These are phyloP conservation scores for Anaeromyces robustus DNA, from an alignment of 192 early-diverging fungal genomes.

Conservation along the genomic window DNA sequence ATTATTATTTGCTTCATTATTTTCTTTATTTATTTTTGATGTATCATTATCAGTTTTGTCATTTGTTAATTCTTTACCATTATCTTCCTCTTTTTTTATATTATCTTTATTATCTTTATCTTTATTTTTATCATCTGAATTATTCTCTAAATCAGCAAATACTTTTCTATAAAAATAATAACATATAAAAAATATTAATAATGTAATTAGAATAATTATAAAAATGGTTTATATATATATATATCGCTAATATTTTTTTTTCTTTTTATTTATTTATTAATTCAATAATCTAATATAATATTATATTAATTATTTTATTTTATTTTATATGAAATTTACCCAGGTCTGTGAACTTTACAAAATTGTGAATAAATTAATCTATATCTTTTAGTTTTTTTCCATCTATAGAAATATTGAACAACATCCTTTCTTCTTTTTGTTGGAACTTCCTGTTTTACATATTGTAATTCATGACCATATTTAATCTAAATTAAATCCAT, in stretches of 20 bases:
- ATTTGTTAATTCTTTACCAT: not conserved
- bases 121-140: not conserved
- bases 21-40: too few species aligned
- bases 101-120: not conserved
- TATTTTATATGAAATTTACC: too few species aligned
- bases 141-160: not conserved
- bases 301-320: too few species aligned
- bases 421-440: slow-evolving; percentile 27
- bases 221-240: too few species aligned
- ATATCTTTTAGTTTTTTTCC: slow-evolving; percentile 37
- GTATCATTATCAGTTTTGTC: too few species aligned
- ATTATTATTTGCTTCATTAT: slow-evolving; percentile 2
- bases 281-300: too few species aligned
- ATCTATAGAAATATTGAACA: slow-evolving; percentile 44
- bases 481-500: slow-evolving; percentile 7
- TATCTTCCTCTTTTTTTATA: not conserved
- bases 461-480: slow-evolving; percentile 50
- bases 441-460: slow-evolving; percentile 25
- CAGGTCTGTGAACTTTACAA: slow-evolving; percentile 36
- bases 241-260: too few species aligned
- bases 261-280: too few species aligned
- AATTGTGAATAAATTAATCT: slow-evolving; percentile 42
- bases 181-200: too few species aligned
- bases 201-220: too few species aligned
- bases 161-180: not conserved